Evolutionary conservation across 2,329 filamentous ascomycete species (phyloP).

Genomic region (Bertia moriformis): DNA sequence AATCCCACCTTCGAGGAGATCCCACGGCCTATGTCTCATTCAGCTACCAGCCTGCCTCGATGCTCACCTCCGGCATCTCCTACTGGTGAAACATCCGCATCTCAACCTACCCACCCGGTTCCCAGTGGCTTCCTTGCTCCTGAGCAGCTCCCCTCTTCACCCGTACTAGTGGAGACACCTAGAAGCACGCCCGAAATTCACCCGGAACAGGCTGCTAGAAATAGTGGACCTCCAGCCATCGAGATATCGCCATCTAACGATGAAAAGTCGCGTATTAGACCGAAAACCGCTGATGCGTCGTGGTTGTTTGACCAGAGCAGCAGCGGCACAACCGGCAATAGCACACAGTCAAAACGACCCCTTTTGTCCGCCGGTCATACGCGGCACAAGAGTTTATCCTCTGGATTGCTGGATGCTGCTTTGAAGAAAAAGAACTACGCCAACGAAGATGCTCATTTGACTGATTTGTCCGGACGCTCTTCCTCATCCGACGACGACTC

Average conservation of each 20-base stretch:
- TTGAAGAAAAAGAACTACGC: background rate
- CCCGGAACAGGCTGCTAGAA: background rate
- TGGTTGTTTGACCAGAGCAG: background rate
- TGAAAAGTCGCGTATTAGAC: background rate
- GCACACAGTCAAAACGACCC: background rate
- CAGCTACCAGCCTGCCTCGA: background rate
- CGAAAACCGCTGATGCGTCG: background rate
- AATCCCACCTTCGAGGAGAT: background rate
- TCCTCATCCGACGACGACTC: background rate
- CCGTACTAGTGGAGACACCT: background rate
- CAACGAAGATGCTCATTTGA: background rate
- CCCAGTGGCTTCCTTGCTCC: no score
- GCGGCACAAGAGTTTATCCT: background rate
- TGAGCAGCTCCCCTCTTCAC: background rate
- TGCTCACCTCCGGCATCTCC: background rate
- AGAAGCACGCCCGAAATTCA: background rate
- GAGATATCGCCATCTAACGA: background rate
- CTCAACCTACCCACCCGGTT: no score
- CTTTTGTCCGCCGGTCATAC: background rate
- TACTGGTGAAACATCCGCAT: no score
- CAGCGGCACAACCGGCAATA: background rate
- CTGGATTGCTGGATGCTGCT: background rate
- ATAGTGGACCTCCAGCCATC: background rate
- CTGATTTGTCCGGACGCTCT: background rate
- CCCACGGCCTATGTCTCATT: background rate